Evolutionary conservation across 75 land plant genomes (phyloP), one percentile per base, ranked within the genome.

Genomic region (Larix kaempferi): DNA sequence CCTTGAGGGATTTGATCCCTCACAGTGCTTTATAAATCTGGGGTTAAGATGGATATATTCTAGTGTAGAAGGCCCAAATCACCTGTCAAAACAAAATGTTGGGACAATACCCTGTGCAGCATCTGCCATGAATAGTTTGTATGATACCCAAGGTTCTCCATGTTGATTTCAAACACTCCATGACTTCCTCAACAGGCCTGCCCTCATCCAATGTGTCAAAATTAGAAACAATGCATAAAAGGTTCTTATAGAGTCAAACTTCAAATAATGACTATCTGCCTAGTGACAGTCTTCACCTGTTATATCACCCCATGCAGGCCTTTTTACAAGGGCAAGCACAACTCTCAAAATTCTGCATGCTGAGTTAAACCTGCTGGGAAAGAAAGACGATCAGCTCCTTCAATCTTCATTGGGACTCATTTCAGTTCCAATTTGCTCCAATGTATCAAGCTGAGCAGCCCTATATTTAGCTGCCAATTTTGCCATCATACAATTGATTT

Each of bases 261-360:
- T 95, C 54, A 95, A 86, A 59, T 78, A 92, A 78, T 95, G 93
- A 61, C 98, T 95, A 89, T 95, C 98, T 41, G 94, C 98, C 98
- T 95, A 95, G 84, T 93, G 98, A 78, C 98, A 93, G 41, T 91
- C 91, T 85, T 95, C 98, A 59, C 98, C 98, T 78, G 94, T 88
- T 76, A 92, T 84, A 80, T 95, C 98, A 71, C 96, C 94, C 33
- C 98, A 81, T 56, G 92, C 91, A 76, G 94, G 96, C 86, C 98
- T 93, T 84, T 95, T 94, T 78, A 96, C 91, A 74, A 95, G 91
- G 58, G 91, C 84, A 81, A 84, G 73, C 55, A 92, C 88, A 80
- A 91, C 84, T 13, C 83, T 84, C 0, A 95, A 78, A 79, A 84
- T 78, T 93, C 95, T 59, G 86, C 84, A 49, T 93, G 84, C 71